Conservation (phyloP, 805 yeast species). For the Saccharomycopsis sp. region DNA sequence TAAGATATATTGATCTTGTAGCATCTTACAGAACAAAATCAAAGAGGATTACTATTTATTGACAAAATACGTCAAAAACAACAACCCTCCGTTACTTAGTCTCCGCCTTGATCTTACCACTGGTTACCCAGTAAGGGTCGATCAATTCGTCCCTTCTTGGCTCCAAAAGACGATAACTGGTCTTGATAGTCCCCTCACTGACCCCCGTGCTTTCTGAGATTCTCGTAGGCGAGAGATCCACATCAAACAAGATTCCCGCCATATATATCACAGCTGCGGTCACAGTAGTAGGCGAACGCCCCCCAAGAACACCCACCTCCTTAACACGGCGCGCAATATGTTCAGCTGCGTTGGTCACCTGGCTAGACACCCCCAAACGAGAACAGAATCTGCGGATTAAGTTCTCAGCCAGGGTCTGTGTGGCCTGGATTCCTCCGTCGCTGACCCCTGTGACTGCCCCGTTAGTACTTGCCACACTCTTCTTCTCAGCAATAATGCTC, state of each 20-base stretch:
- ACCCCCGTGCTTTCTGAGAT: slow-evolving; percentile 93
- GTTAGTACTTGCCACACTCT: slow-evolving; percentile 27
- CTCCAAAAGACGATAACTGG: slow-evolving; percentile 76
- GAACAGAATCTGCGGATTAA: slow-evolving; percentile 94
- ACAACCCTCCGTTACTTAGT: slow-evolving; percentile 13
- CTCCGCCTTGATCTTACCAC: slow-evolving; percentile 55
- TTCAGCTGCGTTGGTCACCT: slow-evolving; percentile 88
- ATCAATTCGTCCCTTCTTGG: slow-evolving; percentile 66
- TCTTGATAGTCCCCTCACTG: slow-evolving; percentile 94
- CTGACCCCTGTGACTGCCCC: slow-evolving; percentile 32
- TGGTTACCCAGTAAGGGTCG: slow-evolving; percentile 69
- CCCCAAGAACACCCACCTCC: slow-evolving; percentile 89
- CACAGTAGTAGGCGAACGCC: slow-evolving; percentile 93
- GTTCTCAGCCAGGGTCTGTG: slow-evolving; percentile 90
- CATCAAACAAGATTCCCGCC: slow-evolving; percentile 84
- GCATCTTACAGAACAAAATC: too few species aligned
- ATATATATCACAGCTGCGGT: slow-evolving; percentile 96
- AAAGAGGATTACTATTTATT: too few species aligned
- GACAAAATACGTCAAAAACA: neutral
- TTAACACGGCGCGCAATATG: slow-evolving; percentile 84
- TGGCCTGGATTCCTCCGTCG: slow-evolving; percentile 47
- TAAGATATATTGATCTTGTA: too few species aligned
- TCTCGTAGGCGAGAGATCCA: slow-evolving; percentile 64
- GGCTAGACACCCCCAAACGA: slow-evolving; percentile 79
- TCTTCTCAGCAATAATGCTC: slow-evolving; percentile 47